Conservation (phyloP, 2,329 filamentous ascomycete genomes). For the Colletotrichum sp. region DNA sequence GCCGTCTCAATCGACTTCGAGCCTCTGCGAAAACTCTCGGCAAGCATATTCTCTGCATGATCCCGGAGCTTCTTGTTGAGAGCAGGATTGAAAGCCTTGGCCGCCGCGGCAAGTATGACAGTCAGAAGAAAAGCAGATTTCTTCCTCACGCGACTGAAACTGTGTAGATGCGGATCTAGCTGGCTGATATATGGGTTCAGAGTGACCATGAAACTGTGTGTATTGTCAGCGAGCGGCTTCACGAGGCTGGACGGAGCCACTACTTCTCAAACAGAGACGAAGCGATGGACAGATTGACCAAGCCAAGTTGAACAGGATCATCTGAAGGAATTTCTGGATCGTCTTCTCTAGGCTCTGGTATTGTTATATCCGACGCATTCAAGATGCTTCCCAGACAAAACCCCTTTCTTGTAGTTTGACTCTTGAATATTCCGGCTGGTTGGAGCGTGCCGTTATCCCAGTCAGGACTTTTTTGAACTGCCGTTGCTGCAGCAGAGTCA, state of each 20-base stretch:
- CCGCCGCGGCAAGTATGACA: slow-evolving; percentile 35
- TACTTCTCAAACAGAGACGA: slow-evolving; percentile 11
- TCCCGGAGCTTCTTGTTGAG: slow-evolving; percentile 27
- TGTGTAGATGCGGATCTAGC: slow-evolving; percentile 42
- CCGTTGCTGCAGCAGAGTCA: background rate
- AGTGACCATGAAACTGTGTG: slow-evolving; percentile 36
- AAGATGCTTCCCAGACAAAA: slow-evolving; percentile 39
- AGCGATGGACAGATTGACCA: background rate
- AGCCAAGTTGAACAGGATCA: background rate
- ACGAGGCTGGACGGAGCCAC: background rate
- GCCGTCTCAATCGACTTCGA: slow-evolving; percentile 42
- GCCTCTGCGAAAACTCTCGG: slow-evolving; percentile 34
- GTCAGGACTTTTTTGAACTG: background rate
- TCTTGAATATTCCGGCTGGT: slow-evolving; percentile 37
- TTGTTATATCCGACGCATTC: slow-evolving; percentile 8
- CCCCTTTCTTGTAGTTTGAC: slow-evolving; percentile 34
- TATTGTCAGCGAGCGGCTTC: background rate
- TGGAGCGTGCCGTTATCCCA: slow-evolving; percentile 29
- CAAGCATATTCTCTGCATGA: slow-evolving; percentile 31
- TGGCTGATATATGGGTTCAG: slow-evolving; percentile 46
- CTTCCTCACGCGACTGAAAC: slow-evolving; percentile 37
- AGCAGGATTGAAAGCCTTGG: slow-evolving; percentile 39
- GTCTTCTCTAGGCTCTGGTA: background rate
- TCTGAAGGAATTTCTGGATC: background rate
- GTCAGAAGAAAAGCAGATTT: slow-evolving; percentile 41